phyloP scores from a whole-genome alignment of 495 filamentous ascomycete genomes.

The Aspergillus homomorphus region DNA sequence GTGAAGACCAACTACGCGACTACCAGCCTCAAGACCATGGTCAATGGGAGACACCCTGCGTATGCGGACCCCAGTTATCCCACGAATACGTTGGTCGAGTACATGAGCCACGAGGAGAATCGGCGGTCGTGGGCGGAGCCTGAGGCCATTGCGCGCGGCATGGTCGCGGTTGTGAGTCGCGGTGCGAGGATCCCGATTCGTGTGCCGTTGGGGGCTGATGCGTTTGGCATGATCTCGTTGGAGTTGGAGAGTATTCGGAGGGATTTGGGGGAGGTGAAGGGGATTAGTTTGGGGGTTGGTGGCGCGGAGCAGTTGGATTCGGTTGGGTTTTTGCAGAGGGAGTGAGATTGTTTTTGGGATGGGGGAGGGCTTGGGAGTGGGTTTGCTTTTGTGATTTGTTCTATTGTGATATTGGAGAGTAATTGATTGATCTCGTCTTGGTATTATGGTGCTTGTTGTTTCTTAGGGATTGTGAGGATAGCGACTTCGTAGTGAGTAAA shows the following conservation, averaged over 20 bases:
- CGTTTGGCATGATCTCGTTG: background rate
- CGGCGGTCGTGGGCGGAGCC: conserved; percentile 5
- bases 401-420: too few species aligned
- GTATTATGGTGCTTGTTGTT: too few species aligned
- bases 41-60: background rate
- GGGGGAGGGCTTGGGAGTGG: too few species aligned
- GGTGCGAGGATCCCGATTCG: background rate
- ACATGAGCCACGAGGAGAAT: background rate
- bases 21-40: background rate
- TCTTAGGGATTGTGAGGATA: too few species aligned
- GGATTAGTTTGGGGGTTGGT: background rate
- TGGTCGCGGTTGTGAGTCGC: background rate
- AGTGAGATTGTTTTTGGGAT: too few species aligned
- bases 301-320: conserved; percentile 3
- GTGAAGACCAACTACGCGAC: conserved; percentile 44
- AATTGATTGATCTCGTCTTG: too few species aligned
- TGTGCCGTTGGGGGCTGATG: background rate
- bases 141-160: background rate
- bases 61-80: background rate
- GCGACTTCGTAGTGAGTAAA: too few species aligned
- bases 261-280: conserved; percentile 1
- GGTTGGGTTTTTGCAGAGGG: conserved; percentile 3
- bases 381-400: too few species aligned
- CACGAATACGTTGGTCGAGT: background rate
- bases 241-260: background rate